A percentile compares a stretch with the other conserved stretches of the same genome.
These are phyloP conservation scores for Metschnikowia colocasiae DNA, from an alignment of 805 yeast genomes.

Conservation along the genomic window DNA sequence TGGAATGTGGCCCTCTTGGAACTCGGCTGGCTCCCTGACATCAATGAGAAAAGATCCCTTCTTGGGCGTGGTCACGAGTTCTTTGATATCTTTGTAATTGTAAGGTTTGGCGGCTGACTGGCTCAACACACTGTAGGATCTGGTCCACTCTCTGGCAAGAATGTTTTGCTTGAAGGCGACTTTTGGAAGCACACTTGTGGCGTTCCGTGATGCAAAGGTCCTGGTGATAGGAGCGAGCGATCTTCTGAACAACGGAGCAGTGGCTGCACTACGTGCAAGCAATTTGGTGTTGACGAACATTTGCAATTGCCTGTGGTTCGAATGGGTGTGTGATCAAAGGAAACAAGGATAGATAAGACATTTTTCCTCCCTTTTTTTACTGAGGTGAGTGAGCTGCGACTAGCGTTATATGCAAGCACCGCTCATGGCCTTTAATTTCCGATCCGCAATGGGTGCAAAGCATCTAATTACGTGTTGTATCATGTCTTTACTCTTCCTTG, in stretches of 20 bases:
- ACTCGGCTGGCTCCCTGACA: constrained; percentile 89
- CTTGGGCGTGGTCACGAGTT: constrained; percentile 40
- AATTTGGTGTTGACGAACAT: constrained; percentile 10
- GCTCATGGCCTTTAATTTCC: neutral
- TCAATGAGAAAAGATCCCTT: constrained; percentile 65
- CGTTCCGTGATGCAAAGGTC: constrained; percentile 1
- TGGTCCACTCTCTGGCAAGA: constrained; percentile 1
- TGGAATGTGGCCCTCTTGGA: constrained; percentile 72
- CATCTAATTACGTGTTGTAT: neutral
- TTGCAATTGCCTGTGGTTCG: constrained; percentile 3
- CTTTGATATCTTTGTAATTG: constrained; percentile 49
- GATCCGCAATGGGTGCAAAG: constrained; percentile 3
- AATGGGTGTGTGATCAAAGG: constrained; percentile 1
- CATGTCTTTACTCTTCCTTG: no score
- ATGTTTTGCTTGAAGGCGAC: constrained; percentile 6
- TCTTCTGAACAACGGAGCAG: constrained; percentile 1
- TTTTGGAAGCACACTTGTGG: constrained; percentile 3
- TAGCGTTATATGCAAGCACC: neutral
- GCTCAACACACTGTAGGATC: constrained; percentile 35
- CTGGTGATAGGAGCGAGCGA: neutral
- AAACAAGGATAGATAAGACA: constrained; percentile 1
- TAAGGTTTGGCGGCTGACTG: constrained; percentile 46
- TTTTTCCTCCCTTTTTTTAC: constrained; percentile 8
- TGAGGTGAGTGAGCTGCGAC: constrained; percentile 2
- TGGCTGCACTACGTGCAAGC: constrained; percentile 2